Base-by-base conservation (phyloP, 1,284 basidiomycete species). In the Trichosporon asahii region DNA sequence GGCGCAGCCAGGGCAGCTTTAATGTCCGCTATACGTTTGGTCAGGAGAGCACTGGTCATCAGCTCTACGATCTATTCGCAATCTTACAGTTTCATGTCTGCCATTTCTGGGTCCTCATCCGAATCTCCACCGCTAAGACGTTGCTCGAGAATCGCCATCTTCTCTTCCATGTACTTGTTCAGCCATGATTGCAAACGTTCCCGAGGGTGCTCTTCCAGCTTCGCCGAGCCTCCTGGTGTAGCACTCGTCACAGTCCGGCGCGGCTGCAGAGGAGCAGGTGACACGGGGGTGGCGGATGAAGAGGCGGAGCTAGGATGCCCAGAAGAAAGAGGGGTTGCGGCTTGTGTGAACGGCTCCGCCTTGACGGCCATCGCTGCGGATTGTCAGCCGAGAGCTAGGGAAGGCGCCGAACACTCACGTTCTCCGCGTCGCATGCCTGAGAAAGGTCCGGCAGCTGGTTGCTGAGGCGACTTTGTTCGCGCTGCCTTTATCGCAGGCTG, bases 41-140 rank as follows among this genome's bases (percentile, higher is more conserved):
- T 69, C 1, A 77, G 67, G 35, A 79, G 68, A 9, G 49, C 66
- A 5, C 81, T 79, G 67, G 5, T 33, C 2, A 31, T 44, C 2
- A 63, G 57, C 53, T 68, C 55, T 14, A 14, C 25, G 31, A 0
- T 31, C 15, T 25, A 14, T 5, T 14, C 18, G 7, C 11, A 5
- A 25, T 65, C 78, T 70, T 55, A 81, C 80, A 80, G 70, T 33
- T 77, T 76, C 63, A 65, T 66, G 11, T 73, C 65, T 31, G 79
- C 67, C 70, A 80, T 79, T 37, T 78, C 79, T 0, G 76, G 77
- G 72, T 82, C 78, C 7, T 78, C 78, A 3, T 71, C 78, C 49
- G 71, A 66, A 27, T 75, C 74, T 8, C 64, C 72, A 0, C 68
- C 49, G 9, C 8, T 63, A 3, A 31, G 44, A 25, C 68, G 69